These are phyloP conservation scores for Halophytophthora batemanensis DNA, from an alignment of 352 stramenopile genomes.

Conservation along the genomic window DNA sequence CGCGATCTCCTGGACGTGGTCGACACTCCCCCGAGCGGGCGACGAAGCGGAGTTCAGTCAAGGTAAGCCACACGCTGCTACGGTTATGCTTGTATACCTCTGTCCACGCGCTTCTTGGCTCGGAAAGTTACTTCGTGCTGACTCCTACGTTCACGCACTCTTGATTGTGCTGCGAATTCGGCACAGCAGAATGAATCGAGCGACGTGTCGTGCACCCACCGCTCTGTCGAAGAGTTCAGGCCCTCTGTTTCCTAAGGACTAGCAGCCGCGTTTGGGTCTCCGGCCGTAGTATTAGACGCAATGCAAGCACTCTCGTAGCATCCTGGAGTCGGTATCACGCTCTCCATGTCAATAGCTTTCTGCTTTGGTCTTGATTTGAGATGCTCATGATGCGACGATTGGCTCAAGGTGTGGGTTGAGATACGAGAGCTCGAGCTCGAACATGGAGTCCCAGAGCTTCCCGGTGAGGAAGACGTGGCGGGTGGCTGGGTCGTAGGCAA, in stretches of 20 bases:
- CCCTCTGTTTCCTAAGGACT: not conserved
- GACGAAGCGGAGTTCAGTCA: slow-evolving; percentile 14
- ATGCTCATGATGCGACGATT: slow-evolving; percentile 4
- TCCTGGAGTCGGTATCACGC: too few species aligned
- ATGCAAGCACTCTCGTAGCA: too few species aligned
- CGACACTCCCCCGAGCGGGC: slow-evolving; percentile 6
- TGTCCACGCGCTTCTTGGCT: too few species aligned
- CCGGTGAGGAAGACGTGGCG: slow-evolving; percentile 72
- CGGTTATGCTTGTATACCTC: not conserved
- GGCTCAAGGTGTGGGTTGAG: slow-evolving; percentile 18
- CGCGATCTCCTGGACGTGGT: slow-evolving; percentile 5
- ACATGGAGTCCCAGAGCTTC: slow-evolving; percentile 85
- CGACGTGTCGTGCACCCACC: not conserved
- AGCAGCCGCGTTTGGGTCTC: too few species aligned
- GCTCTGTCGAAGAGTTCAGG: not conserved
- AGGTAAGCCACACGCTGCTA: slow-evolving; percentile 9
- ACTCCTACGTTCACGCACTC: too few species aligned
- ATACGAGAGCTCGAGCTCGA: slow-evolving; percentile 73
- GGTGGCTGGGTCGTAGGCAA: slow-evolving; percentile 66
- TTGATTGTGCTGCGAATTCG: not conserved
- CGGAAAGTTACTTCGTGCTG: too few species aligned
- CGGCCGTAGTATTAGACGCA: not conserved
- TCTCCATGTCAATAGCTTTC: too few species aligned
- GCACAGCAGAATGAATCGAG: not conserved
- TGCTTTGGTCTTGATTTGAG: too few species aligned